Percentiles rank a stretch among this genome's conserved stretches.
Conservation (phyloP, 2,329 filamentous ascomycete species). For the Aspergillus sp. region DNA sequence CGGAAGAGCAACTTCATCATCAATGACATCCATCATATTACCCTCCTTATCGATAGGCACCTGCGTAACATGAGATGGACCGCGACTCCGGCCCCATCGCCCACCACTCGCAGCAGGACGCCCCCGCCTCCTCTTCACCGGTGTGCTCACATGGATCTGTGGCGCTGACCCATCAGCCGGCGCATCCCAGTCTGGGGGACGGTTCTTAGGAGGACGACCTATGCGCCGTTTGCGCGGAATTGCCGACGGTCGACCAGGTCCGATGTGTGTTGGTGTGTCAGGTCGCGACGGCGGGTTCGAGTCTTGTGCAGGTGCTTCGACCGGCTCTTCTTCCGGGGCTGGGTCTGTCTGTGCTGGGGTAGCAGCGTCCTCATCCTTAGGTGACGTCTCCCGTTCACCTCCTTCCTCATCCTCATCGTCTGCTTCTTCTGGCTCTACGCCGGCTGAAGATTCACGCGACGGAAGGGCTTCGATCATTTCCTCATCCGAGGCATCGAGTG, state of each 20-base stretch:
- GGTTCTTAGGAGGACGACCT: conserved; percentile 85
- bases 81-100: conserved; percentile 74
- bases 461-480: conserved; percentile 47
- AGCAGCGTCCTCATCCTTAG: conserved; percentile 33
- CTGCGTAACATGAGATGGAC: conserved; percentile 75
- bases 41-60: conserved; percentile 93
- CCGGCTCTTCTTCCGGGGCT: conserved; percentile 51
- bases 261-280: conserved; percentile 58
- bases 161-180: conserved; percentile 56
- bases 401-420: conserved; percentile 40
- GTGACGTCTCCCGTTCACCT: conserved; percentile 37
- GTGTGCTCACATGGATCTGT: conserved; percentile 53
- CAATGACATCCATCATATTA: conserved; percentile 83
- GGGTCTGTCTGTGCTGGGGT: conserved; percentile 32
- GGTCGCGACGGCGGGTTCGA: conserved; percentile 51
- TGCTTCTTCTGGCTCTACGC: conserved; percentile 36
- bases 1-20: conserved; percentile 89
- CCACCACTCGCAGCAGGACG: conserved; percentile 60
- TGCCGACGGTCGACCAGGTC: conserved; percentile 54
- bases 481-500: conserved; percentile 51
- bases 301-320: conserved; percentile 45
- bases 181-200: conserved; percentile 76
- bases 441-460: conserved; percentile 38
- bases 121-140: conserved; percentile 62
- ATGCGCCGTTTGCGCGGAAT: conserved; percentile 73